Evolutionary conservation across 169 alveolate species (phyloP).

Genomic region (Neospora caninum): DNA sequence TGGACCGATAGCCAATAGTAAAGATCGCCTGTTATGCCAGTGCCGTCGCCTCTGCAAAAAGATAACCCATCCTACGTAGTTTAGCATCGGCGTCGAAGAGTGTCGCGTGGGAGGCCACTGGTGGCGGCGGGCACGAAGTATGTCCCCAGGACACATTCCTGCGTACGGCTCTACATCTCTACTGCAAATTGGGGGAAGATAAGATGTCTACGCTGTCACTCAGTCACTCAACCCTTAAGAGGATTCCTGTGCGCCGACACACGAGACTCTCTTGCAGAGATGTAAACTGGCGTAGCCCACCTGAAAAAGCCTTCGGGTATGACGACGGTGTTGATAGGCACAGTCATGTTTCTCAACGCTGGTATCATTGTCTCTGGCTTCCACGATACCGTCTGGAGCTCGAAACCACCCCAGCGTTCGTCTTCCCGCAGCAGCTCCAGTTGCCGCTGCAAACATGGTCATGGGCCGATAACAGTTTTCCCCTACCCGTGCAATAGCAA

Average conservation of each 20-base stretch:
- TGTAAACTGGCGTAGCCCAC: neutral
- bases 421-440: slow-evolving; percentile 17
- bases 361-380: slow-evolving; percentile 4
- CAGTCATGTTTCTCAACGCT: neutral
- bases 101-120: no score
- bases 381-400: slow-evolving; percentile 40
- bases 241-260: no score
- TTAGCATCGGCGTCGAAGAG: neutral
- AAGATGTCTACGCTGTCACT: no score
- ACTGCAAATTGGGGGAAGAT: no score
- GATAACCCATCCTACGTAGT: neutral
- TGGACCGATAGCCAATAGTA: slow-evolving; percentile 56
- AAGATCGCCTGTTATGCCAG: slow-evolving; percentile 48
- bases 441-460: slow-evolving; percentile 35
- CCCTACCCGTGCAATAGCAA: no score
- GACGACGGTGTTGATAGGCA: slow-evolving; percentile 31
- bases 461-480: neutral
- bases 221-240: no score
- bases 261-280: no score
- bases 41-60: slow-evolving; percentile 44
- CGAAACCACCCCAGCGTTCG: slow-evolving; percentile 42
- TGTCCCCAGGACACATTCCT: no score
- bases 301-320: slow-evolving; percentile 29
- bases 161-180: no score
- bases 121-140: no score